phyloP scores from a whole-genome alignment of 225 moss, liverwort and hornwort species.

The Polytrichum commune region DNA sequence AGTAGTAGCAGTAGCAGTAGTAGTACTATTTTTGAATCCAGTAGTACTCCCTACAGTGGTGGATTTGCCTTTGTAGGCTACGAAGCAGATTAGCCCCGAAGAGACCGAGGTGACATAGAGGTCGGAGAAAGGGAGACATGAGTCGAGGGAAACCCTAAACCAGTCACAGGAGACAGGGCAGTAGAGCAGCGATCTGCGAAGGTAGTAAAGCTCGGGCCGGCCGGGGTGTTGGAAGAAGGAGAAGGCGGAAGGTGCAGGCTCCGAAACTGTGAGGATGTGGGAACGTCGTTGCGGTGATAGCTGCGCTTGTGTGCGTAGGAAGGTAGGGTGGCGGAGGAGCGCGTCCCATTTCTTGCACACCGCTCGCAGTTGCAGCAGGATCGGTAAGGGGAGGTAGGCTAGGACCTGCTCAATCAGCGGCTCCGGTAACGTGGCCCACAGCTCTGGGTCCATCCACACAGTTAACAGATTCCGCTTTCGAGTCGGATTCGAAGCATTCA shows the following conservation, averaged over 20 bases:
- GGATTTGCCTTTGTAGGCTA: constrained; percentile 16
- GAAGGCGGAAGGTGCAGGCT: constrained; percentile 26
- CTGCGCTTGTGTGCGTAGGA: constrained; percentile 18
- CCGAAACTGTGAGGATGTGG: constrained; percentile 27
- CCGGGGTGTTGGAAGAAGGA: constrained; percentile 22
- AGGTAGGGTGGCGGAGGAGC: constrained; percentile 13
- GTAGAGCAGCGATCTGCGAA: constrained; percentile 22
- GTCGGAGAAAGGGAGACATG: constrained; percentile 20
- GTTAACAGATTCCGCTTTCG: constrained; percentile 15
- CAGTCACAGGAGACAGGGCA: constrained; percentile 27
- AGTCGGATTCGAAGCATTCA: too few relatives aligned
- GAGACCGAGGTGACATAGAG: constrained; percentile 33
- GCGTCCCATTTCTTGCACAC: constrained; percentile 32
- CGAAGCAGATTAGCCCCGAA: constrained; percentile 32
- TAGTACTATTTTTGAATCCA: neutral
- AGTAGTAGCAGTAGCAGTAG: neutral
- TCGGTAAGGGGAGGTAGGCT: constrained; percentile 10
- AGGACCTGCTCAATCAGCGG: constrained; percentile 13
- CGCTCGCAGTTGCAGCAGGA: constrained; percentile 20
- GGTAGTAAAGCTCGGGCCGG: constrained; percentile 31
- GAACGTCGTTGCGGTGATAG: constrained; percentile 20
- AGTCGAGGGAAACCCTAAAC: constrained; percentile 30
- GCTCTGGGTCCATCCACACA: constrained; percentile 20
- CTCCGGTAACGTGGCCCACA: constrained; percentile 12
- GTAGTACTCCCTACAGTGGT: too few relatives aligned